Evolutionary conservation across 2,329 filamentous ascomycete species (phyloP), one percentile per base, ranked within the genome.

Genomic region (Ascochyta rabiei): DNA sequence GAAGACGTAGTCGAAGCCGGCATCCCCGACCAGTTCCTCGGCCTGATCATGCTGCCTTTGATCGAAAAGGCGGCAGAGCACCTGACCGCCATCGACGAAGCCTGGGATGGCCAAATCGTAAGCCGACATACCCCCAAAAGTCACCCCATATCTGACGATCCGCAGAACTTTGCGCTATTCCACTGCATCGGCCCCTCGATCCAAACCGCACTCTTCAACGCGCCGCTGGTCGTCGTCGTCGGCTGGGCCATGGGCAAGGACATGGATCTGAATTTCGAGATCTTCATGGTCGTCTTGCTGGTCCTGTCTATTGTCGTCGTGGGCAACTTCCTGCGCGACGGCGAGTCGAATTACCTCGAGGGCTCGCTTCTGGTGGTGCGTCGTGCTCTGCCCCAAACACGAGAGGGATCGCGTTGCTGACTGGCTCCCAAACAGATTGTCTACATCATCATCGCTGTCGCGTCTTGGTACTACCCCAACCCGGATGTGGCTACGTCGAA

Each of bases 11-110:
- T 86, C 18, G 77, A 81, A 37, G 76, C 74, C 10, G 74, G 78
- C 9, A 77, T 87, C 7, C 71, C 71, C 2, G 75, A 77, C 46
- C 73, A 82, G 38, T 87, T 87, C 62, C 78, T 87, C 52, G 84
- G 90, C 58, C 78, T 96, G 30, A 93, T 95, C 60, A 80, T 96
- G 2, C 84, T 95, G 2, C 88, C 90, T 5, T 80, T 96, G 0
- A 90, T 95, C 5, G 91, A 96, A 70, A 96, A 96, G 74, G 89
- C 89, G 1, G 91, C 91, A 5, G 91, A 96, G 75, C 91, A 96
- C 73, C 77, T 96, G 46, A 93, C 89, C 1, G 89, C 90, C 28
- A 80, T 95, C 50, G 89, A 95, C 64, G 91, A 96, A 79, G 91
- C 91, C 12, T 93, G 87, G 84, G 89, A 91, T 64, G 86, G 90